Conservation (phyloP, 1,284 basidiomycete genomes). For the Ceratobasidium sp. region DNA sequence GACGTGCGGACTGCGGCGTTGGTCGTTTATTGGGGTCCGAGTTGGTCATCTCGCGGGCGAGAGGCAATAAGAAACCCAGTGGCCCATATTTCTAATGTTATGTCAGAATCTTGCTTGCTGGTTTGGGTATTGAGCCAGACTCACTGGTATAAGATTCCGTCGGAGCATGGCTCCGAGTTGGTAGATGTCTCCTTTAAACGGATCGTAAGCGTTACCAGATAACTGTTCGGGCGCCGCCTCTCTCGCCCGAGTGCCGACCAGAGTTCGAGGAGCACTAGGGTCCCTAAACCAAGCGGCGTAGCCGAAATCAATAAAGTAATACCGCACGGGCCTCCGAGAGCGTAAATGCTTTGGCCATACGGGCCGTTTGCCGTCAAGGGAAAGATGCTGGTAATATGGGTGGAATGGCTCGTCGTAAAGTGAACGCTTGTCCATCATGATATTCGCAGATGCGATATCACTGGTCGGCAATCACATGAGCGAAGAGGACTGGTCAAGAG, state of each 20-base stretch:
- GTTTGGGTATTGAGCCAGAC: background rate
- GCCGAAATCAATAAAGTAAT: slow-evolving; percentile 40
- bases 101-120: background rate
- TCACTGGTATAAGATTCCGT: slow-evolving; percentile 22
- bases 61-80: background rate
- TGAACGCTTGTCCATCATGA: slow-evolving; percentile 11
- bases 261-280: background rate
- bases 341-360: slow-evolving; percentile 6
- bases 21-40: background rate
- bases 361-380: slow-evolving; percentile 12
- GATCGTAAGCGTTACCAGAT: slow-evolving; percentile 15
- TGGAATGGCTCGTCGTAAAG: slow-evolving; percentile 21
- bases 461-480: background rate
- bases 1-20: background rate
- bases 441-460: slow-evolving; percentile 9
- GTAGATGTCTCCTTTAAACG: slow-evolving; percentile 32
- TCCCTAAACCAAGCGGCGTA: slow-evolving; percentile 28
- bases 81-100: background rate
- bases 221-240: slow-evolving; percentile 20
- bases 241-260: slow-evolving; percentile 1
- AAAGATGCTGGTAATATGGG: background rate
- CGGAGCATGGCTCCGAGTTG: slow-evolving; percentile 23
- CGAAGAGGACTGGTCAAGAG: background rate
- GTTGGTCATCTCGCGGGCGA: slow-evolving; percentile 13
- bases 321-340: slow-evolving; percentile 1